These are phyloP conservation scores for Thelephora ganbajun DNA, from an alignment of 768 basidiomycete genomes.

Conservation along the genomic window DNA sequence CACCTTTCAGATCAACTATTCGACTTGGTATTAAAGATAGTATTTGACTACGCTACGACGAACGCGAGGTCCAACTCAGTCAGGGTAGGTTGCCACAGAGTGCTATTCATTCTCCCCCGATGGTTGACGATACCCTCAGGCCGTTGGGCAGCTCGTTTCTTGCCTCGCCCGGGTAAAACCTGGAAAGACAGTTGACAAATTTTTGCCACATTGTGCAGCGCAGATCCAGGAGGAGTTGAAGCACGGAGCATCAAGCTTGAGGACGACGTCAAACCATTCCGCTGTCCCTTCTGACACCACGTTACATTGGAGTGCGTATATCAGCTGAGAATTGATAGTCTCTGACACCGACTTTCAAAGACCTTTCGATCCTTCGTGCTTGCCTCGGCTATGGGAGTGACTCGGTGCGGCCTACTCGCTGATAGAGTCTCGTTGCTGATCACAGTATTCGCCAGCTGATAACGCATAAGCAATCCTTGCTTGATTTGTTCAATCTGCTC, in stretches of 20 bases:
- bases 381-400: slow-evolving; percentile 64
- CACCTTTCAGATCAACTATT: slow-evolving; percentile 72
- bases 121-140: slow-evolving; percentile 21
- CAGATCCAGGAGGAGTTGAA: slow-evolving; percentile 80
- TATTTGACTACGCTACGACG: slow-evolving; percentile 78
- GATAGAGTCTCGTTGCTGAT: neutral
- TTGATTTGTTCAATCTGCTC: slow-evolving; percentile 48
- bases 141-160: slow-evolving; percentile 78
- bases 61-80: slow-evolving; percentile 89
- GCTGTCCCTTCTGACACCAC: slow-evolving; percentile 77
- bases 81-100: neutral
- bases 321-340: neutral
- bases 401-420: slow-evolving; percentile 29
- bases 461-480: slow-evolving; percentile 49
- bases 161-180: slow-evolving; percentile 73
- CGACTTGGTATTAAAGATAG: slow-evolving; percentile 71
- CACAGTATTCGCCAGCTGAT: slow-evolving; percentile 36
- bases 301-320: slow-evolving; percentile 78
- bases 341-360: slow-evolving; percentile 21
- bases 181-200: slow-evolving; percentile 60
- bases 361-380: slow-evolving; percentile 71
- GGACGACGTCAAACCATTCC: slow-evolving; percentile 64
- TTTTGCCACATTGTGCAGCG: slow-evolving; percentile 60
- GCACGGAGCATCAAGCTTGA: slow-evolving; percentile 77
- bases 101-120: neutral